phyloP scores from a whole-genome alignment of 2,329 filamentous ascomycete genomes.

The Aureobasidium sp. region DNA sequence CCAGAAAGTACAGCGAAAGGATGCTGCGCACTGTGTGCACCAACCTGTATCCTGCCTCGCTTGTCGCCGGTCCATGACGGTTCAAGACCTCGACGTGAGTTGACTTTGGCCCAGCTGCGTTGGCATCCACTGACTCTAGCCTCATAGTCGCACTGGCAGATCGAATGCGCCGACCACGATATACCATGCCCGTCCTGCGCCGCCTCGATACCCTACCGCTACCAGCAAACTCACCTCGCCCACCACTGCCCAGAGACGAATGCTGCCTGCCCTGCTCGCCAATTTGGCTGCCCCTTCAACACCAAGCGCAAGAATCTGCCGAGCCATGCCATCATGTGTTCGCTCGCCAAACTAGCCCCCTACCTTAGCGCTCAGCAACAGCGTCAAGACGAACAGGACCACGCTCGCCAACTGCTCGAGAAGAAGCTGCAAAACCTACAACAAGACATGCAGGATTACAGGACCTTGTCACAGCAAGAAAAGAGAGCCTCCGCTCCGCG shows the following conservation, averaged over 20 bases:
- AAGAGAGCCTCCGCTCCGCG: not conserved
- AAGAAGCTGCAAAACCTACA: conserved; percentile 39
- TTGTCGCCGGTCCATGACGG: conserved; percentile 46
- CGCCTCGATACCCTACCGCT: conserved; percentile 32
- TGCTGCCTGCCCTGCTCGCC: conserved; percentile 36
- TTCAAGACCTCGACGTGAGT: conserved; percentile 45
- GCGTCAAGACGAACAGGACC: conserved; percentile 36
- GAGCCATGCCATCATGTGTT: conserved; percentile 34
- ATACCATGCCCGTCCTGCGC: conserved; percentile 37
- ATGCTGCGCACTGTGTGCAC: conserved; percentile 48
- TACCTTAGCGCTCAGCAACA: conserved; percentile 36
- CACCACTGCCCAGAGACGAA: conserved; percentile 35
- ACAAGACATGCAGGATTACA: conserved; percentile 28
- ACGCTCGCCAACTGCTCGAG: conserved; percentile 33
- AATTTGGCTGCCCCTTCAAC: conserved; percentile 36
- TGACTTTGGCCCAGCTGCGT: not conserved
- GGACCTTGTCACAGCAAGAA: not conserved
- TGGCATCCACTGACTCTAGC: not conserved
- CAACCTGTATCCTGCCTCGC: conserved; percentile 43
- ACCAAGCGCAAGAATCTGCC: conserved; percentile 33
- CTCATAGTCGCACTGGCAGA: conserved; percentile 24
- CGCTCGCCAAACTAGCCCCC: conserved; percentile 40
- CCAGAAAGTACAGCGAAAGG: conserved; percentile 46
- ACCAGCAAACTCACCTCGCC: conserved; percentile 34
- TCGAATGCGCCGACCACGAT: conserved; percentile 43